Evolutionary conservation across 1,139 yeast genomes (phyloP).

Genomic region (Pichia norvegensis): DNA sequence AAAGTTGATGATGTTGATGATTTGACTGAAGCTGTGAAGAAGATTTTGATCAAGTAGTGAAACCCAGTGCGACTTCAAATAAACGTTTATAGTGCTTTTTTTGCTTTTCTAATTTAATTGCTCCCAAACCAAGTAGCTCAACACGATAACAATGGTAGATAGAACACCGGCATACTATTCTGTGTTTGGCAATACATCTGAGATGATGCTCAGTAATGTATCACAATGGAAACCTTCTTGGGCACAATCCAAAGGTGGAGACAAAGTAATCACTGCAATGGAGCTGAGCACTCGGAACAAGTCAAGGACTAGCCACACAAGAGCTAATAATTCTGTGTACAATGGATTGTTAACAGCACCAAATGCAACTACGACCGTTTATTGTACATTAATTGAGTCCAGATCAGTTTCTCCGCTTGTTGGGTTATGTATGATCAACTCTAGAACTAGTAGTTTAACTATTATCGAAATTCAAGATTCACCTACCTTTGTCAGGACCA

Average conservation of each 20-base stretch:
- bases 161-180: background rate
- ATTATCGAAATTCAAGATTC: conserved; percentile 35
- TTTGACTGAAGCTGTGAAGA: conserved; percentile 19
- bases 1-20: conserved; percentile 15
- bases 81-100: background rate
- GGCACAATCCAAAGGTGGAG: conserved; percentile 2
- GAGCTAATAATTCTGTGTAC: conserved; percentile 1
- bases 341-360: conserved; percentile 4
- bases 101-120: too few species aligned
- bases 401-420: conserved; percentile 29
- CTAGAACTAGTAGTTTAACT: conserved; percentile 32
- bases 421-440: conserved; percentile 31
- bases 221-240: conserved; percentile 8
- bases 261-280: background rate
- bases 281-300: background rate
- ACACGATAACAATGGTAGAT: background rate
- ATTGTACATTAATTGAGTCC: conserved; percentile 28
- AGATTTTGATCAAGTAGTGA: conserved; percentile 6
- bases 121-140: too few species aligned
- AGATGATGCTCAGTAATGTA: background rate
- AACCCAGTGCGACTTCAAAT: background rate
- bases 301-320: conserved; percentile 1
- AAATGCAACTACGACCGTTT: conserved; percentile 5
- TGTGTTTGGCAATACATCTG: background rate
- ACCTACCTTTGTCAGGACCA: conserved; percentile 38